A percentile compares a stretch with the other conserved stretches of the same genome.
Evolutionary conservation across 169 alveolate genomes (phyloP).

Genomic region (Condylostoma magnum): DNA sequence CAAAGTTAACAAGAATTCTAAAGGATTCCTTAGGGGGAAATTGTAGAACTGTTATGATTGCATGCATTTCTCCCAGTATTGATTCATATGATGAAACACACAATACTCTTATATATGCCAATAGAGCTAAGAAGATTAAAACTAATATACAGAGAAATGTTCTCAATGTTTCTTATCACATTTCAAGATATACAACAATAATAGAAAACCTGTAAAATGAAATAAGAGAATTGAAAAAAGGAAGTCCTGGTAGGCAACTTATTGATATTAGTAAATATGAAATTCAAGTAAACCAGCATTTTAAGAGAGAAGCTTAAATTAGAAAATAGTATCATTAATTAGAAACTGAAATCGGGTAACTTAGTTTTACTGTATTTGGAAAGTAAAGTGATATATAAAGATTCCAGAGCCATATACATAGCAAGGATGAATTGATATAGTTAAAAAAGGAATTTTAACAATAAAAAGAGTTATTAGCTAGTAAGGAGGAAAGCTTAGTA

Average conservation of each 20-base stretch:
- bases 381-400: not conserved
- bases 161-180: slow-evolving; percentile 62
- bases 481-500: not conserved
- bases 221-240: slow-evolving; percentile 32
- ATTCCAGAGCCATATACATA: not conserved
- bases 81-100: slow-evolving; percentile 70
- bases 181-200: slow-evolving; percentile 60
- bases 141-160: slow-evolving; percentile 46
- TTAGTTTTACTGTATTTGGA: not conserved
- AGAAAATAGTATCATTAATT: not conserved
- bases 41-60: slow-evolving; percentile 87
- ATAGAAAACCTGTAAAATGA: slow-evolving; percentile 64
- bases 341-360: not conserved
- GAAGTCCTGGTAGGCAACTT: slow-evolving; percentile 17
- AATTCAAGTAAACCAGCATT: not conserved
- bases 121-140: slow-evolving; percentile 59
- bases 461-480: not conserved
- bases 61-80: slow-evolving; percentile 78
- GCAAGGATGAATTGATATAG: not conserved
- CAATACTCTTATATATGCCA: slow-evolving; percentile 79
- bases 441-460: not conserved
- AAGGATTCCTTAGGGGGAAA: slow-evolving; percentile 89
- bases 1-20: slow-evolving; percentile 89
- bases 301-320: not conserved
- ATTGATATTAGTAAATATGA: slow-evolving; percentile 11